Percentiles rank a stretch among this genome's conserved stretches.
Evolutionary conservation across 768 basidiomycete genomes (phyloP).

Genomic region (Thelephora aurantiotincta): DNA sequence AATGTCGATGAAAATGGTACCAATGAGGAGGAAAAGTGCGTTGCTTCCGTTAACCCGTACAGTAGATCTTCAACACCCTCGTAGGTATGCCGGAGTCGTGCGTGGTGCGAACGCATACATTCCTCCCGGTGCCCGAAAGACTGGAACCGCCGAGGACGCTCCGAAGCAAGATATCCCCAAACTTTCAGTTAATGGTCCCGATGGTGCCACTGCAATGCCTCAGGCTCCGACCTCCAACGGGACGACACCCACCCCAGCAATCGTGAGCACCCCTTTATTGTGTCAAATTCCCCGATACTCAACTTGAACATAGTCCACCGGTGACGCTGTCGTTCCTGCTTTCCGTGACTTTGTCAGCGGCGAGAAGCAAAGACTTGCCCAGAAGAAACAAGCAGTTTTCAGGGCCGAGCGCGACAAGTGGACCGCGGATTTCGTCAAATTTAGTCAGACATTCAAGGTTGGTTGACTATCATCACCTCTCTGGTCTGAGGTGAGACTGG

Average conservation of each 20-base stretch:
- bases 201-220: slow-evolving; percentile 44
- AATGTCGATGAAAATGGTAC: slow-evolving; percentile 51
- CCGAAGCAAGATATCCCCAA: slow-evolving; percentile 44
- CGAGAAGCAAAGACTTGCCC: slow-evolving; percentile 80
- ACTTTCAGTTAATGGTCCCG: slow-evolving; percentile 67
- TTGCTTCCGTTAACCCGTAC: slow-evolving; percentile 6
- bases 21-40: slow-evolving; percentile 96
- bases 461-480: background rate
- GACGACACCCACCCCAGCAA: background rate
- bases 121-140: slow-evolving; percentile 77
- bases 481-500: background rate
- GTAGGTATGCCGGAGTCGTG: slow-evolving; percentile 85
- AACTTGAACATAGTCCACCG: slow-evolving; percentile 34
- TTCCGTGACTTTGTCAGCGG: slow-evolving; percentile 89
- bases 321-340: slow-evolving; percentile 56
- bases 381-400: slow-evolving; percentile 78
- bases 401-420: slow-evolving; percentile 94
- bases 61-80: slow-evolving; percentile 11
- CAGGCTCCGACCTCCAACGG: background rate
- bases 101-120: slow-evolving; percentile 84
- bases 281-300: slow-evolving; percentile 1
- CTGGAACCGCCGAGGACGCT: slow-evolving; percentile 15
- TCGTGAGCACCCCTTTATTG: background rate
- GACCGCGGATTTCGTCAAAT: slow-evolving; percentile 85
- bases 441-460: slow-evolving; percentile 92